phyloP scores from a whole-genome alignment of 129 eudicot genomes.

The Centaurea solstitialis region DNA sequence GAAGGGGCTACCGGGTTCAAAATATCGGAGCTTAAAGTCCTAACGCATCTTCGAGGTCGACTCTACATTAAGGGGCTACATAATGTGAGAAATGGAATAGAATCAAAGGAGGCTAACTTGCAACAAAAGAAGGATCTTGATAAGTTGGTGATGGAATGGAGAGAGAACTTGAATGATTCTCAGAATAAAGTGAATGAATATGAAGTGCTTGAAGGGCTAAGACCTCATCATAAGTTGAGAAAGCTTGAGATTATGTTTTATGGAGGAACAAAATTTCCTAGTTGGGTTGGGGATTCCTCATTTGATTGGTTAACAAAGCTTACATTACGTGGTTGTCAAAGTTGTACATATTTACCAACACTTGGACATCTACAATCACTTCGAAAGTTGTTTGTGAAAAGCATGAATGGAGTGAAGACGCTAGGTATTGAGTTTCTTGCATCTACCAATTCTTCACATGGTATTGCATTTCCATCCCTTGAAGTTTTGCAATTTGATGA shows the following conservation, averaged over 20 bases:
- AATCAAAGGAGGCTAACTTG: slow-evolving; percentile 40
- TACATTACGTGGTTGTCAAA: slow-evolving; percentile 26
- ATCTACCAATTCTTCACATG: too few relatives aligned
- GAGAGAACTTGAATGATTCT: slow-evolving; percentile 11
- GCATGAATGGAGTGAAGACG: too few relatives aligned
- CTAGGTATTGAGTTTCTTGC: too few relatives aligned
- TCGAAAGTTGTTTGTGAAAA: neutral
- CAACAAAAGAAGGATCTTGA: slow-evolving; percentile 24
- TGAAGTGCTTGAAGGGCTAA: slow-evolving; percentile 32
- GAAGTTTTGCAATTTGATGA: too few relatives aligned
- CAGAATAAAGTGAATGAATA: slow-evolving; percentile 5
- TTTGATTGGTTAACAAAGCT: slow-evolving; percentile 25
- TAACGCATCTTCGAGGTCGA: slow-evolving; percentile 26
- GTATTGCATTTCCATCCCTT: too few relatives aligned
- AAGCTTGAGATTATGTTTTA: slow-evolving; percentile 28
- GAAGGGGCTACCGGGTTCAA: slow-evolving; percentile 22
- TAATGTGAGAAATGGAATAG: slow-evolving; percentile 26
- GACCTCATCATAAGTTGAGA: slow-evolving; percentile 32
- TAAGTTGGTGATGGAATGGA: slow-evolving; percentile 41
- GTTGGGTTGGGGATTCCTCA: slow-evolving; percentile 44
- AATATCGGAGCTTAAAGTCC: slow-evolving; percentile 29
- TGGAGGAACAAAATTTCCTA: slow-evolving; percentile 35
- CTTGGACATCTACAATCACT: slow-evolving; percentile 48
- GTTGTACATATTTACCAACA: slow-evolving; percentile 42
- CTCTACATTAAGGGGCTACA: slow-evolving; percentile 34